Conservation (phyloP, 371 early-diverging fungal species). For the Haplosporangium sp. region DNA sequence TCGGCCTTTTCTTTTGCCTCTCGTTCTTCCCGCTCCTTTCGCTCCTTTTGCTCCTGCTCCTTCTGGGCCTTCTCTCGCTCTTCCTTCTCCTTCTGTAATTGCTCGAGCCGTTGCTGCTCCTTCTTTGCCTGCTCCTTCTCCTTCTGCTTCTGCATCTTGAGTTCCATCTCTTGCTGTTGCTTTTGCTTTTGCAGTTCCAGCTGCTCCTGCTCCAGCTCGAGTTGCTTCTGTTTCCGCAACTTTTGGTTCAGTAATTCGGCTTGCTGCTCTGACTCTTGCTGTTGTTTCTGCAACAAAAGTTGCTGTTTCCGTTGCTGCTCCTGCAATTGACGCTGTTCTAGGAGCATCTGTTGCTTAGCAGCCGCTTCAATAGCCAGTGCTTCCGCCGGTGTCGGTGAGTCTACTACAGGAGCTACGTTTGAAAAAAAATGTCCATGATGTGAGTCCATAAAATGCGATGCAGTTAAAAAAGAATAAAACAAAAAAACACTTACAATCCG, state of each 20-base stretch:
- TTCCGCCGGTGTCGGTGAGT: constrained; percentile 43
- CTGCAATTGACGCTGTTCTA: constrained; percentile 36
- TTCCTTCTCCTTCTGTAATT: constrained; percentile 19
- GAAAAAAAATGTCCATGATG: neutral
- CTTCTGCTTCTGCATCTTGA: constrained; percentile 30
- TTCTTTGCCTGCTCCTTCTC: constrained; percentile 43
- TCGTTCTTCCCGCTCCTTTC: constrained; percentile 20
- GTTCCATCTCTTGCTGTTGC: constrained; percentile 52
- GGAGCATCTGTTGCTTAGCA: constrained; percentile 59
- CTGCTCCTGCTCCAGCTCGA: constrained; percentile 36
- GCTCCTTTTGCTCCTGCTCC: constrained; percentile 25
- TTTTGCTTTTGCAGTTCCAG: constrained; percentile 42
- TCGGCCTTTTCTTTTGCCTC: constrained; percentile 37
- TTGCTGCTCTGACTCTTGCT: too few species aligned
- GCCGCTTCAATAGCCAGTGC: constrained; percentile 63
- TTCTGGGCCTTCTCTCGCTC: constrained; percentile 29
- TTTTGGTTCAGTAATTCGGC: too few species aligned
- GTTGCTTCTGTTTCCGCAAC: constrained; percentile 31
- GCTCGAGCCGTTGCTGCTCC: constrained; percentile 18
- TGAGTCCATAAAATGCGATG: neutral
- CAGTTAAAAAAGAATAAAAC: neutral
- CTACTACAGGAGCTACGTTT: constrained; percentile 4
- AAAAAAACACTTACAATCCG: constrained; percentile 33
- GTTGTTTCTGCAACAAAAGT: constrained; percentile 31
- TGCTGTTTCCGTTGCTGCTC: constrained; percentile 57